Evolutionary conservation across 169 alveolate species (phyloP), one percentile per base, ranked within the genome.

Genomic region (Amoebophrya sp.): DNA sequence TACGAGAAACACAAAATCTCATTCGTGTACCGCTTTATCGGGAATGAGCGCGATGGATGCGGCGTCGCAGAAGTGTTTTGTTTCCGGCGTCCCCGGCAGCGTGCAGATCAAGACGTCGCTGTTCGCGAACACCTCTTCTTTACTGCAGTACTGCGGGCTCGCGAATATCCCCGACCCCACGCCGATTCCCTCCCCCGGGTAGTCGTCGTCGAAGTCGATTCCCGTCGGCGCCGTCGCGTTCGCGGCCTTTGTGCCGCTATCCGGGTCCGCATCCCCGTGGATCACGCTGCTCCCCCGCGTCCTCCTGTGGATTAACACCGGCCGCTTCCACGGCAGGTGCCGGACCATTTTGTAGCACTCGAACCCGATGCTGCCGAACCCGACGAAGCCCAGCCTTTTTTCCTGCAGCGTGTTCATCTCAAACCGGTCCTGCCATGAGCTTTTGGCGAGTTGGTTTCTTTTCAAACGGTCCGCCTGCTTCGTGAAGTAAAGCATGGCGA

Each of bases 311-410:
- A n/a, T n/a, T n/a, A n/a, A n/a, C n/a, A n/a, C n/a, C n/a, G n/a
- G 15, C n/a, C 43, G 42, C 50, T 48, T 18, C 92, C 41, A 38
- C 4, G 4, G 94, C 94, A 0, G 91, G 88, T 40, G 88, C 93
- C n/a, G 29, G 58, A 0, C 91, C 94, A n/a, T n/a, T n/a, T n/a
- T n/a, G n/a, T n/a, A n/a, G n/a, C n/a, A n/a, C n/a, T n/a, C n/a
- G n/a, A n/a, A n/a, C n/a, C n/a, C n/a, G 40, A 92, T 92, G 89
- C 90, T 91, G 23, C 94, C 94, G 69, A 69, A 92, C 0, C 94
- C 94, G 40, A 92, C 67, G 48, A 92, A 92, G 58, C 94, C 93
- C 40, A 89, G 90, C 0, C 92, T 89, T 34, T 89, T 58, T 13
- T 93, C 94, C 67, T 45, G 78, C 26, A 92, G n/a, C 69, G 89